These are phyloP conservation scores for Areca catechu DNA, from an alignment of 176 grass and related monocot genomes.

Conservation along the genomic window DNA sequence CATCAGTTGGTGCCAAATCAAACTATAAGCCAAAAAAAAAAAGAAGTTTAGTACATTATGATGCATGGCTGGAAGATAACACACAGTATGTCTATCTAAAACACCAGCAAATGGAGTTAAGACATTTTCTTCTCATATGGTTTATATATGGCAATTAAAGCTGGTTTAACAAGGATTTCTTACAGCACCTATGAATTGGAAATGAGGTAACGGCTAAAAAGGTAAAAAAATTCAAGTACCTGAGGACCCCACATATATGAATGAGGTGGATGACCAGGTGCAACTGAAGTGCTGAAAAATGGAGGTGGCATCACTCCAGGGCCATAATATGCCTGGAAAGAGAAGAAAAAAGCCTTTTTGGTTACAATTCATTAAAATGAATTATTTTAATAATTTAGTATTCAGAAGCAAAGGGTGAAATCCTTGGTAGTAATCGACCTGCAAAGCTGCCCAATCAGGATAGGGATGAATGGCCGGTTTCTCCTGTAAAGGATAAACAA, in stretches of 20 bases:
- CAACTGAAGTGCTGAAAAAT: constrained; percentile 45
- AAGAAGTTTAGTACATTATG: no score
- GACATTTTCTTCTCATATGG: neutral
- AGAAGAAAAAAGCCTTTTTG: constrained; percentile 10
- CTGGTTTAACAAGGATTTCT: neutral
- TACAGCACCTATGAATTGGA: neutral
- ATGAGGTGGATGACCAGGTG: constrained; percentile 43
- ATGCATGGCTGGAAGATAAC: no score
- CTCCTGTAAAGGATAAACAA: constrained; percentile 29
- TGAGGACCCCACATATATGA: constrained; percentile 73
- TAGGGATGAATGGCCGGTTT: constrained; percentile 46
- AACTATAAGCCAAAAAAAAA: no score
- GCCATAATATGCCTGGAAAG: constrained; percentile 69
- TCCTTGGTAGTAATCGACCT: constrained; percentile 22
- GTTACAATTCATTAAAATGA: constrained; percentile 5
- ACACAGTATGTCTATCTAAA: no score
- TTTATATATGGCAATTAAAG: neutral
- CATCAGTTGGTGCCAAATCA: no score
- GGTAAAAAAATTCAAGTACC: constrained; percentile 26
- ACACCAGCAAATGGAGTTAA: no score
- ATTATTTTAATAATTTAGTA: constrained; percentile 6
- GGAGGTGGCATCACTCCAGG: constrained; percentile 59
- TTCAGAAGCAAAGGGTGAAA: neutral
- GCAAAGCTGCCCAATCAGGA: constrained; percentile 72
- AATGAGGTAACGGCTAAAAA: neutral